Conservation (phyloP, 192 early-diverging fungal species). For the Phlyctochytrium bullatum region DNA sequence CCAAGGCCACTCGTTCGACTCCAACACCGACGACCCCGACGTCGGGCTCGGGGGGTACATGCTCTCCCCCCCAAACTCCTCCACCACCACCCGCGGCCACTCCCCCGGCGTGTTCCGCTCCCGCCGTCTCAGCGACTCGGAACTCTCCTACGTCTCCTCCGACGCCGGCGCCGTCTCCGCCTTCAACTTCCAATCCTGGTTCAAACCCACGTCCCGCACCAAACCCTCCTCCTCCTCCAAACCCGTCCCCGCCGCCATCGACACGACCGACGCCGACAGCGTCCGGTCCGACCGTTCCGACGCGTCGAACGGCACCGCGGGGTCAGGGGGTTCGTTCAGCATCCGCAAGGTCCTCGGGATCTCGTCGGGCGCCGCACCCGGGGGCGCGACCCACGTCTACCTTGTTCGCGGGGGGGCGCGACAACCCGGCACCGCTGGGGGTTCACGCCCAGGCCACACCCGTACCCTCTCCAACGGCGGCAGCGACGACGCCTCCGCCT, state of each 20-base stretch:
- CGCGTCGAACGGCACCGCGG: background rate
- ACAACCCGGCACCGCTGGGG: background rate
- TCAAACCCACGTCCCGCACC: background rate
- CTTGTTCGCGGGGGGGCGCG: background rate
- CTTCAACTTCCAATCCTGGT: background rate
- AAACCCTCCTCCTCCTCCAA: too few species aligned
- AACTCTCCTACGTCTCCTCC: background rate
- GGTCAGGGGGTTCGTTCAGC: background rate
- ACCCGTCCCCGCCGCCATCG: background rate
- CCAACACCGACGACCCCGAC: too few species aligned
- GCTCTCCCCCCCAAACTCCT: too few species aligned
- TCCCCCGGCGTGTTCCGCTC: background rate
- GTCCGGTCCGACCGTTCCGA: background rate
- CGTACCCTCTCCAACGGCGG: background rate
- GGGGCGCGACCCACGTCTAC: background rate
- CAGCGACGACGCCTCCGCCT: background rate
- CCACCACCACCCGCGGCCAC: too few species aligned
- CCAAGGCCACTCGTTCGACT: too few species aligned
- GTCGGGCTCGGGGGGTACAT: too few species aligned
- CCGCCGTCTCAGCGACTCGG: background rate
- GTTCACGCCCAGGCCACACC: background rate
- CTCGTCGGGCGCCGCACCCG: background rate
- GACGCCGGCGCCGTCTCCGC: background rate
- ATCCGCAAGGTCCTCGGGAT: background rate
- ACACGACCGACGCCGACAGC: background rate